Percentiles rank a stretch among this genome's conserved stretches.
phyloP scores from a whole-genome alignment of 2,329 filamentous ascomycete genomes.

The Westerdykella sp. region DNA sequence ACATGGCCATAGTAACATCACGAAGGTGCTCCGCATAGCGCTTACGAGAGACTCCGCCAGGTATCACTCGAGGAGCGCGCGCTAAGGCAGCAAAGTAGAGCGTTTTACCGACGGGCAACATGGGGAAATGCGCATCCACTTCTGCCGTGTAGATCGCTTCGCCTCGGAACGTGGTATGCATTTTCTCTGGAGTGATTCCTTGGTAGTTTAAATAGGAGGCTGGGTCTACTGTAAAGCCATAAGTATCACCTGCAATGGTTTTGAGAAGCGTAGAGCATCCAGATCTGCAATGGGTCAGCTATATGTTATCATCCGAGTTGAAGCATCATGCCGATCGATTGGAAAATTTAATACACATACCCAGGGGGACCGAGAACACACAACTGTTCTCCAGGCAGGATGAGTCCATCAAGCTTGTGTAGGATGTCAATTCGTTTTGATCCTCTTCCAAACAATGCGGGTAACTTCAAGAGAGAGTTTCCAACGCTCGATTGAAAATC shows the following conservation, averaged over 20 bases:
- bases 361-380: slow-evolving; percentile 64
- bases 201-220: slow-evolving; percentile 74
- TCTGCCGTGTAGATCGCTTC: slow-evolving; percentile 82
- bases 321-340: not conserved
- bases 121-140: slow-evolving; percentile 72
- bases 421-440: slow-evolving; percentile 58
- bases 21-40: slow-evolving; percentile 56
- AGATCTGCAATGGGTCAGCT: slow-evolving; percentile 23
- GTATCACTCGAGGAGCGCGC: slow-evolving; percentile 55
- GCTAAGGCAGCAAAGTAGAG: slow-evolving; percentile 62
- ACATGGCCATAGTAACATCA: slow-evolving; percentile 67
- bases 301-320: not conserved
- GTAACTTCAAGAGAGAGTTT: slow-evolving; percentile 53
- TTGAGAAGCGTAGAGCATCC: slow-evolving; percentile 80
- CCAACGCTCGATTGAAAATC: slow-evolving; percentile 63
- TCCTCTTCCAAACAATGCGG: slow-evolving; percentile 46
- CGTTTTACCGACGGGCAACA: slow-evolving; percentile 69
- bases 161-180: slow-evolving; percentile 69
- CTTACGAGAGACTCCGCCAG: slow-evolving; percentile 49
- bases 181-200: slow-evolving; percentile 61
- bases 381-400: slow-evolving; percentile 64
- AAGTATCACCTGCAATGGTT: slow-evolving; percentile 72
- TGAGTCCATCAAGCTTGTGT: slow-evolving; percentile 58
- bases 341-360: slow-evolving; percentile 4
- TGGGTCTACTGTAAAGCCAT: slow-evolving; percentile 67